Evolutionary conservation across 108 stramenopile species (phyloP).

Genomic region (Schizochytrium sp.): DNA sequence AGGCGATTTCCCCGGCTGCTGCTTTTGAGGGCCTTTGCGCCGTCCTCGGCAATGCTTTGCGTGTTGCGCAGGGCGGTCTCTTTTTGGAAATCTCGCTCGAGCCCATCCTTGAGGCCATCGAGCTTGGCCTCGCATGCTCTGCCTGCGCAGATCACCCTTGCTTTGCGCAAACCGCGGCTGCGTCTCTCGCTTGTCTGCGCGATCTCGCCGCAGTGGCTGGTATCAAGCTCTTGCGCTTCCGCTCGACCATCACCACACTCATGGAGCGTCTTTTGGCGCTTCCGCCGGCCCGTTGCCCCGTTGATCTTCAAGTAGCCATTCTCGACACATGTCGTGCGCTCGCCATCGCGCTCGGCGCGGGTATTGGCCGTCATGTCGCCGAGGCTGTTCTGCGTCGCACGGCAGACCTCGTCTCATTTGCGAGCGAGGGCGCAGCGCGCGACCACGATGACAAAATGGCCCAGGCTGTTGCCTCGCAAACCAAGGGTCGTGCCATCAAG

Average conservation of each 20-base stretch:
- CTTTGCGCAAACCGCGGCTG: not conserved
- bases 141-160: not conserved
- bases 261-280: not conserved
- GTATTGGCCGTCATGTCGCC: not conserved
- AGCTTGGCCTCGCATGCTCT: not conserved
- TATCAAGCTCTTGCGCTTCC: not conserved
- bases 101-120: not conserved
- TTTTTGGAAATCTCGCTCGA: not conserved
- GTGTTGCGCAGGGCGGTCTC: not conserved
- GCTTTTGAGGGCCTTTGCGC: not conserved
- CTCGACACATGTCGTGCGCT: not conserved
- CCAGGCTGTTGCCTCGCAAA: not conserved
- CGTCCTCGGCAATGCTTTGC: not conserved
- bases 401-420: not conserved
- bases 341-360: not conserved
- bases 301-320: not conserved
- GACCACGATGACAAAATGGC: not conserved
- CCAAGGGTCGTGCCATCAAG: not conserved
- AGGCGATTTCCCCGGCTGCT: not conserved
- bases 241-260: not conserved
- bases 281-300: not conserved
- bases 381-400: not conserved
- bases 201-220: not conserved
- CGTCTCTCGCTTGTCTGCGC: not conserved
- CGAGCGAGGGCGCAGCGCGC: not conserved